Percentiles rank a stretch among this genome's conserved stretches.
phyloP scores from a whole-genome alignment of 306 rosid species.

The Rosa rugosa region DNA sequence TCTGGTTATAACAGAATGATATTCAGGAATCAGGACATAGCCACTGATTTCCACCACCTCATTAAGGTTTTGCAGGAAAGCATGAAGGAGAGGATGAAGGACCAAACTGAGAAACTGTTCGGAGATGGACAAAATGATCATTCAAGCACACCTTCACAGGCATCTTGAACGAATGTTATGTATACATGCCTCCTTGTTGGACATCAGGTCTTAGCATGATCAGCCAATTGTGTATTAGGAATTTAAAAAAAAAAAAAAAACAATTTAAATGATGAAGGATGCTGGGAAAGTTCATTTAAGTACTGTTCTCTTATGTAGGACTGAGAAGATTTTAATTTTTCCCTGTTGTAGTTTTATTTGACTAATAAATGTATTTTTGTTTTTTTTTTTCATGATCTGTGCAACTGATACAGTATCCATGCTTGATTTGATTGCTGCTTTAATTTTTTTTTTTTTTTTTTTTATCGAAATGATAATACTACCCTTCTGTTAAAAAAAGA shows the following conservation, averaged over 20 bases:
- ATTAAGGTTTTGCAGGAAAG: conserved; percentile 64
- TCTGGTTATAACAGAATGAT: neutral
- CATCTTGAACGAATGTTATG: conserved; percentile 15
- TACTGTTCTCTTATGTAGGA: neutral
- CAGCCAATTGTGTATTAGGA: neutral
- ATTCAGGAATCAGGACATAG: neutral
- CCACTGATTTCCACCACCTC: conserved; percentile 29
- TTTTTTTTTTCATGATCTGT: neutral
- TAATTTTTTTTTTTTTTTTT: neutral
- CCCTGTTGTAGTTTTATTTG: neutral
- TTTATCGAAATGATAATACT: neutral
- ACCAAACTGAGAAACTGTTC: conserved; percentile 29
- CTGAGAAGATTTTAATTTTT: neutral
- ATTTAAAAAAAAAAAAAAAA: too few species aligned
- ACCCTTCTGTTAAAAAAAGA: neutral
- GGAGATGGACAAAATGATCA: conserved; percentile 29
- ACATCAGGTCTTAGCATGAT: neutral
- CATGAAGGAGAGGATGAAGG: conserved; percentile 42
- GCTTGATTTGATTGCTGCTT: neutral
- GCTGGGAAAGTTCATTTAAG: neutral
- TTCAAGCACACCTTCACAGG: conserved; percentile 13
- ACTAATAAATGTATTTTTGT: neutral
- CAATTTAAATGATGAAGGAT: too few species aligned
- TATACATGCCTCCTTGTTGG: conserved; percentile 5
- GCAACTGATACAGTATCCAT: neutral